Evolutionary conservation across 345 rosid species (phyloP).

Genomic region (Cardamine resedifolia): DNA sequence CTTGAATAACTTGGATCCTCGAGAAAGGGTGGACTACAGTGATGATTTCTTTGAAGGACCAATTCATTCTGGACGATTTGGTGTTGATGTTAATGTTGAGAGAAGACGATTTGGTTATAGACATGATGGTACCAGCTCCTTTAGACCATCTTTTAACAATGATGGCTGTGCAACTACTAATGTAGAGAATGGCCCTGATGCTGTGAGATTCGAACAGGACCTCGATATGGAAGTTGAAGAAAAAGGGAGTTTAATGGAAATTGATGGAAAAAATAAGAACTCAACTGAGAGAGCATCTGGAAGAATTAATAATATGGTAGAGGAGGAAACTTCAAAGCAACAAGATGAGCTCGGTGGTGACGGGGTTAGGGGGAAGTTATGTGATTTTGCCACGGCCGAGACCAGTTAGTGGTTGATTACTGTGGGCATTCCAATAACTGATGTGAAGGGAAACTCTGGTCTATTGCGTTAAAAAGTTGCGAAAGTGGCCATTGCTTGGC

Average conservation of each 20-base stretch:
- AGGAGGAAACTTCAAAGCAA: slow-evolving; percentile 60
- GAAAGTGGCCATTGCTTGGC: background rate
- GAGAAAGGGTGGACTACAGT: slow-evolving; percentile 51
- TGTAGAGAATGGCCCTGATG: slow-evolving; percentile 54
- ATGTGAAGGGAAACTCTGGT: slow-evolving; percentile 15
- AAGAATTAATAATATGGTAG: slow-evolving; percentile 54
- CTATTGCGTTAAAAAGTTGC: background rate
- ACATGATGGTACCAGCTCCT: slow-evolving; percentile 57
- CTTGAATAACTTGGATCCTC: slow-evolving; percentile 53
- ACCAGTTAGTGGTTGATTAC: slow-evolving; percentile 12
- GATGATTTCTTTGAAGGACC: slow-evolving; percentile 63
- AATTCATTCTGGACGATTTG: slow-evolving; percentile 58
- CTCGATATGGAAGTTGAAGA: slow-evolving; percentile 50
- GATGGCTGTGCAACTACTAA: slow-evolving; percentile 46
- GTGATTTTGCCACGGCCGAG: background rate
- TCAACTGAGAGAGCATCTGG: slow-evolving; percentile 56
- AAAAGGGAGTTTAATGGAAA: slow-evolving; percentile 56
- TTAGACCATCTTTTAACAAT: slow-evolving; percentile 58
- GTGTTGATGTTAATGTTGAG: slow-evolving; percentile 54
- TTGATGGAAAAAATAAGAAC: slow-evolving; percentile 57
- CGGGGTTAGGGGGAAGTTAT: slow-evolving; percentile 23
- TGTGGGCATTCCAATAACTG: background rate
- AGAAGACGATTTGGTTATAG: slow-evolving; percentile 72
- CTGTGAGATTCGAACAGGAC: slow-evolving; percentile 52
- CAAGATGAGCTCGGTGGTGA: slow-evolving; percentile 53